A percentile compares a stretch with the other conserved stretches of the same genome.
These are phyloP conservation scores for Collybia nuda DNA, from an alignment of 768 basidiomycete species.

Conservation along the genomic window DNA sequence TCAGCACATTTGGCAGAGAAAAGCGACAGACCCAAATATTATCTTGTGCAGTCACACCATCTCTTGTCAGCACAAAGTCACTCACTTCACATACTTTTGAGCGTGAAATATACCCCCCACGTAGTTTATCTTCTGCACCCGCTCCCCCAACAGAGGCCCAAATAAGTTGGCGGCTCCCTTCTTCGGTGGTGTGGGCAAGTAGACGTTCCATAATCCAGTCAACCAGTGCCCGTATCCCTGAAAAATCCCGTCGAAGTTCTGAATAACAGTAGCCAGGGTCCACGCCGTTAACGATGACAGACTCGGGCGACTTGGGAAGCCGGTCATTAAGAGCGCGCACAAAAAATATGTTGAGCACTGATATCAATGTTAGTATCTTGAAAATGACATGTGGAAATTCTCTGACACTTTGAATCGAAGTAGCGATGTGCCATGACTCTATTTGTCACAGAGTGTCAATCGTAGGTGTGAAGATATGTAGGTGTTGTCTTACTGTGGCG, in stretches of 20 bases:
- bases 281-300: constrained; percentile 32
- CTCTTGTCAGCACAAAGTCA: constrained; percentile 6
- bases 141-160: constrained; percentile 11
- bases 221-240: constrained; percentile 13
- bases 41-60: constrained; percentile 9
- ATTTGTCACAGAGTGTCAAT: not conserved
- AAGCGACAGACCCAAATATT: constrained; percentile 13
- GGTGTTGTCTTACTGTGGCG: constrained; percentile 12
- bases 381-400: not conserved
- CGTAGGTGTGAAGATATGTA: not conserved
- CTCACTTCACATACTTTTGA: constrained; percentile 11
- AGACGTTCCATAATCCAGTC: constrained; percentile 23
- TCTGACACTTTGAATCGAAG: constrained; percentile 32
- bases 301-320: constrained; percentile 18
- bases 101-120: constrained; percentile 13
- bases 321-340: constrained; percentile 31
- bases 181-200: constrained; percentile 25
- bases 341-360: constrained; percentile 43
- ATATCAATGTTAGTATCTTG: not conserved
- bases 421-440: constrained; percentile 24
- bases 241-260: constrained; percentile 28
- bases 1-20: not conserved
- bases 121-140: constrained; percentile 7
- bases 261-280: constrained; percentile 44
- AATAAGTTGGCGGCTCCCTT: constrained; percentile 14